Percentiles rank a stretch among this genome's conserved stretches.
Conservation (phyloP, 805 yeast genomes). For the Hanseniaspora guilliermondii region DNA sequence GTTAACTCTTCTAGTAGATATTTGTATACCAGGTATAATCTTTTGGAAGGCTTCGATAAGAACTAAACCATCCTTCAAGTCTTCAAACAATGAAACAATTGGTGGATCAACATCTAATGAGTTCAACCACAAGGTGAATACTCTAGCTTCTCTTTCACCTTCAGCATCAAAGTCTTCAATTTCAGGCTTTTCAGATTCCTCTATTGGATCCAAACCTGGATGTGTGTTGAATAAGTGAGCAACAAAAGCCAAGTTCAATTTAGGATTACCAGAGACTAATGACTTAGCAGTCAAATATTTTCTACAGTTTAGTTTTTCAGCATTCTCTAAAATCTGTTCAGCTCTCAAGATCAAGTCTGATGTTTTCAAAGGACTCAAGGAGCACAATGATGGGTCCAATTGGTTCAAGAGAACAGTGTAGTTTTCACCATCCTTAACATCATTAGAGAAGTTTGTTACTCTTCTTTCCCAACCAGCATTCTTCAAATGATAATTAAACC, state of each 20-base stretch:
- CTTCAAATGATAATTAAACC: conserved; percentile 93
- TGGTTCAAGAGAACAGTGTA: conserved; percentile 84
- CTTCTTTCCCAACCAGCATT: conserved; percentile 83
- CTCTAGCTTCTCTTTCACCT: conserved; percentile 98
- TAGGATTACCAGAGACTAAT: conserved; percentile 90
- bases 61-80: conserved; percentile 82
- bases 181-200: conserved; percentile 80
- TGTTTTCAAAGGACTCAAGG: conserved; percentile 70
- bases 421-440: conserved; percentile 89
- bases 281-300: conserved; percentile 91
- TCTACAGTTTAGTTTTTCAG: conserved; percentile 84
- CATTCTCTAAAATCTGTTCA: conserved; percentile 70
- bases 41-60: conserved; percentile 88
- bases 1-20: conserved; percentile 66
- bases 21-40: conserved; percentile 78
- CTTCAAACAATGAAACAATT: conserved; percentile 82
- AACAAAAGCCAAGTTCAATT: conserved; percentile 89
- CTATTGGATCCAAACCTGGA: conserved; percentile 93
- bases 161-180: conserved; percentile 98
- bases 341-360: conserved; percentile 67
- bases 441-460: conserved; percentile 74
- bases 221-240: conserved; percentile 93
- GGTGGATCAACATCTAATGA: conserved; percentile 94
- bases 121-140: conserved; percentile 93
- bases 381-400: conserved; percentile 71